phyloP scores from a whole-genome alignment of 2,329 filamentous ascomycete species.

The Penicillium sp. region DNA sequence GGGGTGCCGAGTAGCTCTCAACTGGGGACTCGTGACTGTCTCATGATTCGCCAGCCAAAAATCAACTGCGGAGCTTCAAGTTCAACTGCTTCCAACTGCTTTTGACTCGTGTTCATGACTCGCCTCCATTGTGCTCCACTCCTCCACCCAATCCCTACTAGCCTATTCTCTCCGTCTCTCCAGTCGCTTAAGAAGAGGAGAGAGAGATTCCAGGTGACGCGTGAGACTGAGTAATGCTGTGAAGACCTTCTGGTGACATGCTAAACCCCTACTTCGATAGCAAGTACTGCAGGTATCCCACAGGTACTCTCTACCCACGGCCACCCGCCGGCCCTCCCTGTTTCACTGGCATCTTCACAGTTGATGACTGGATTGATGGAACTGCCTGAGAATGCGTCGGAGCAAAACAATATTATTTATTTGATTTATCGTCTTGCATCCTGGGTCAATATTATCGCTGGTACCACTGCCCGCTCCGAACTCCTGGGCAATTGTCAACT shows the following conservation, averaged over 20 bases:
- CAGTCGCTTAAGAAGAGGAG: slow-evolving; percentile 2
- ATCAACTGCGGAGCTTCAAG: not conserved
- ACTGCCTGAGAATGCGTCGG: slow-evolving; percentile 20
- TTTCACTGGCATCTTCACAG: slow-evolving; percentile 22
- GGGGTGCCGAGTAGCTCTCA: slow-evolving; percentile 3
- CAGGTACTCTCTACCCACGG: slow-evolving; percentile 19
- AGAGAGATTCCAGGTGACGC: slow-evolving; percentile 14
- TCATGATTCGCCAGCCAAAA: not conserved
- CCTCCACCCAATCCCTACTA: slow-evolving; percentile 1
- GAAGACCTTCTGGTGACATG: slow-evolving; percentile 10
- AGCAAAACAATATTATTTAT: not conserved
- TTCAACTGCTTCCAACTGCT: not conserved
- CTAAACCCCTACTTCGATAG: not conserved
- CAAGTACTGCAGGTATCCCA: slow-evolving; percentile 17
- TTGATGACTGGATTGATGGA: slow-evolving; percentile 4
- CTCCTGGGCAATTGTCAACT: slow-evolving; percentile 1
- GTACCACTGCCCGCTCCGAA: not conserved
- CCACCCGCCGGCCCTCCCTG: slow-evolving; percentile 7
- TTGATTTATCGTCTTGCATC: not conserved
- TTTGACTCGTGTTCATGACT: not conserved
- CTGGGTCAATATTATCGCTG: not conserved
- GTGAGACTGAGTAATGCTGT: slow-evolving; percentile 4
- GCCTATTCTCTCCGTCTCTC: too few species aligned
- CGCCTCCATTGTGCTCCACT: not conserved
- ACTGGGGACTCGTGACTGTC: not conserved